Conservation (phyloP, 495 filamentous ascomycete species). For the Penicillium taxi region DNA sequence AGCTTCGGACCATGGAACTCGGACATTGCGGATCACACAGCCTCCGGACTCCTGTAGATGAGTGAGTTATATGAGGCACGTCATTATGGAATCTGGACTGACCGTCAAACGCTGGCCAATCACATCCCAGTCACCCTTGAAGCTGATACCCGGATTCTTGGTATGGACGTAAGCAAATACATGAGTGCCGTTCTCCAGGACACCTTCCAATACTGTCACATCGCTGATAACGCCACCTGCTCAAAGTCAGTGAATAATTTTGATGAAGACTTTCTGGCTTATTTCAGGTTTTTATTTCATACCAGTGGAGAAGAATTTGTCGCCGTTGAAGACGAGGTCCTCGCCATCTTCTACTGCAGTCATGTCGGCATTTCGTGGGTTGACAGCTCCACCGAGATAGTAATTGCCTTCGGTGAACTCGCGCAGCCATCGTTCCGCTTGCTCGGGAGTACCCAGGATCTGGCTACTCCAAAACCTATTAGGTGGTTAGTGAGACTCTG, state of each 20-base stretch:
- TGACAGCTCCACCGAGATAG: conserved; percentile 56
- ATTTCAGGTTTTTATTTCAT: no score
- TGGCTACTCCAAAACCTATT: no score
- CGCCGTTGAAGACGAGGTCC: conserved; percentile 47
- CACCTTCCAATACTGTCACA: conserved; percentile 54
- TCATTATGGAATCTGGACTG: no score
- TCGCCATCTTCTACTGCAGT: conserved; percentile 45
- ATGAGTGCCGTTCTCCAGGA: conserved; percentile 47
- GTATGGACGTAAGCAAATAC: conserved; percentile 52
- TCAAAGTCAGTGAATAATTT: no score
- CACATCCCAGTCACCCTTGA: conserved; percentile 55
- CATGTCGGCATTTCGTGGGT: conserved; percentile 52
- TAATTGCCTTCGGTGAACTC: conserved; percentile 51
- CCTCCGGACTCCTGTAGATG: conserved; percentile 55
- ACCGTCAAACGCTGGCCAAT: conserved; percentile 51
- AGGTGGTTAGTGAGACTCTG: no score
- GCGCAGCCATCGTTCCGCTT: conserved; percentile 43
- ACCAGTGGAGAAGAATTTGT: conserved; percentile 57
- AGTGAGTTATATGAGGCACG: no score
- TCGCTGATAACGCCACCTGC: conserved; percentile 54
- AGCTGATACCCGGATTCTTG: conserved; percentile 44
- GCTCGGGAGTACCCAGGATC: conserved; percentile 49
- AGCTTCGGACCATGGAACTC: conserved; percentile 48
- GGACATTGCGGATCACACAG: conserved; percentile 49
- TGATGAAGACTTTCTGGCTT: no score